These are phyloP conservation scores for Ceratonia siliqua DNA, from an alignment of 306 rosid genomes.

Conservation along the genomic window DNA sequence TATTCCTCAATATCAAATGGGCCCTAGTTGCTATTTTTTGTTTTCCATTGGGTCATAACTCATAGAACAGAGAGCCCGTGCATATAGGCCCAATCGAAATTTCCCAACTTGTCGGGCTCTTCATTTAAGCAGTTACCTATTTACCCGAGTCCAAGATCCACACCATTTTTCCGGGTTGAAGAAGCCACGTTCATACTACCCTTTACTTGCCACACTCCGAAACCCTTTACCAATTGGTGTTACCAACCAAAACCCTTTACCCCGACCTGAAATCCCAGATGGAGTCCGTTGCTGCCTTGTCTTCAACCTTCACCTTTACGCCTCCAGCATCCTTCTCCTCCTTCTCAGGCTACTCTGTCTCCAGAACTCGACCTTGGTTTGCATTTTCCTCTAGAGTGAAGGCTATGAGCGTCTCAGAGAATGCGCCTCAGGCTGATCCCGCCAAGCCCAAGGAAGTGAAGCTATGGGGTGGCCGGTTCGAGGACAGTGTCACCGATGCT, in stretches of 20 bases:
- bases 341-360: not conserved
- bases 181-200: no score
- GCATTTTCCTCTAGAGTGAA: constrained; percentile 4
- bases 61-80: no score
- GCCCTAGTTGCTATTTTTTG: no score
- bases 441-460: constrained; percentile 66
- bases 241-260: not conserved
- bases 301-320: constrained; percentile 24
- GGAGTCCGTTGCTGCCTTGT: constrained; percentile 16
- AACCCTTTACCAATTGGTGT: constrained; percentile 36
- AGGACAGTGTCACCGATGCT: constrained; percentile 78
- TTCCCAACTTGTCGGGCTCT: no score
- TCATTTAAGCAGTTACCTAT: not conserved
- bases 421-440: not conserved
- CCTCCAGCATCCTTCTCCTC: constrained; percentile 22
- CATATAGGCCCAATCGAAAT: no score
- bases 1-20: no score
- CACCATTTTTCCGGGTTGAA: no score
- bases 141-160: not conserved
- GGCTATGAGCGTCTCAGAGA: constrained; percentile 22
- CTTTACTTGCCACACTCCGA: not conserved
- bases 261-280: not conserved
- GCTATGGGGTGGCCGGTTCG: constrained; percentile 98
- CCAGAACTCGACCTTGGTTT: not conserved
- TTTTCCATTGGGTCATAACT: no score